Conservation (phyloP, 2,329 filamentous ascomycete species). For the Lithohypha guttulata region DNA sequence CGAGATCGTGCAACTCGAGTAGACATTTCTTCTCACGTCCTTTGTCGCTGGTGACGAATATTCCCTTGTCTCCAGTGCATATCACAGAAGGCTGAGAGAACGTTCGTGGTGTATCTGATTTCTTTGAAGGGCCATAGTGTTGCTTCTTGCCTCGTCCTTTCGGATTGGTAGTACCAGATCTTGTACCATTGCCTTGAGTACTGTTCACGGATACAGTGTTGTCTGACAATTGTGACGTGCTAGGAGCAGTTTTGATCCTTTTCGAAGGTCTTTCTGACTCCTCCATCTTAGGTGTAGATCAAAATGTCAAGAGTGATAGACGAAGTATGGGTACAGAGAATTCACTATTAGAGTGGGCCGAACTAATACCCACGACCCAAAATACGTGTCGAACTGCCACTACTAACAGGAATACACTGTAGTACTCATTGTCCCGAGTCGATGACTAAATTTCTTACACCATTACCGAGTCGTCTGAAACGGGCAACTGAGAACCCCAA, state of each 20-base stretch:
- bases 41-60: conserved; percentile 54
- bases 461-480: too few relatives aligned
- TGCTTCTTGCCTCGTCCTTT: too few relatives aligned
- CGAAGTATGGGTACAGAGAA: not conserved
- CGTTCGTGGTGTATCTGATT: conserved; percentile 3
- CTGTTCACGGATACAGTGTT: not conserved
- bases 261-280: conserved; percentile 1
- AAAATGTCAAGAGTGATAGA: not conserved
- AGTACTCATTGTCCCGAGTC: too few relatives aligned
- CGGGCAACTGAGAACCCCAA: too few relatives aligned
- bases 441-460: too few relatives aligned
- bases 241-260: conserved; percentile 1
- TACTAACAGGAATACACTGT: too few relatives aligned
- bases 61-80: conserved; percentile 46
- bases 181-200: not conserved
- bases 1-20: conserved; percentile 45
- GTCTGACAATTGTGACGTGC: not conserved
- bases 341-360: too few relatives aligned
- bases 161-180: too few relatives aligned
- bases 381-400: too few relatives aligned
- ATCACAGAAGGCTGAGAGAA: conserved; percentile 24
- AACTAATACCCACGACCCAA: too few relatives aligned
- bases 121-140: too few relatives aligned
- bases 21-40: conserved; percentile 51
- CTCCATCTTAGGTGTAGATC: not conserved